A percentile compares a stretch with the other conserved stretches of the same genome.
These are phyloP conservation scores for Taxawa tesnikishii DNA, from an alignment of 2,329 filamentous ascomycete genomes.

Conservation along the genomic window DNA sequence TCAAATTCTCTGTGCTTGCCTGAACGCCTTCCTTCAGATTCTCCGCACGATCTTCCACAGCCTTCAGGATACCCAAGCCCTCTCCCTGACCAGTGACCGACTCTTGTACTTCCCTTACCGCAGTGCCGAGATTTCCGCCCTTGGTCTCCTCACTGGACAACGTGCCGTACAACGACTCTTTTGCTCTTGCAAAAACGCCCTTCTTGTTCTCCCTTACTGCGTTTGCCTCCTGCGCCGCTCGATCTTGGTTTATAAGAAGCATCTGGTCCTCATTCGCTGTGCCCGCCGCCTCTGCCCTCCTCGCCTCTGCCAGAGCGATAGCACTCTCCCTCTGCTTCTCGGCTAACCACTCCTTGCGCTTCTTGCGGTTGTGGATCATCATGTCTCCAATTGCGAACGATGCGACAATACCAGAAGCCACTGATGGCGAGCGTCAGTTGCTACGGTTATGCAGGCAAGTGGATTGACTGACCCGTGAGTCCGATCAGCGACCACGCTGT, in stretches of 20 bases:
- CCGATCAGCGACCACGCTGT: conserved; percentile 49
- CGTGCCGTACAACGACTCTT: conserved; percentile 19
- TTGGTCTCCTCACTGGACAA: conserved; percentile 23
- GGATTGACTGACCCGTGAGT: conserved; percentile 40
- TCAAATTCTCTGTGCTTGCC: conserved; percentile 1
- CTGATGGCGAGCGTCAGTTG: conserved; percentile 21
- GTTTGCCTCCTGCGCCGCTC: conserved; percentile 49
- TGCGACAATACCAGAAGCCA: conserved; percentile 47
- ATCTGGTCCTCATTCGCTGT: conserved; percentile 37
- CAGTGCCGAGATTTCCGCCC: conserved; percentile 21
- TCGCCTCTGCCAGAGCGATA: conserved; percentile 30
- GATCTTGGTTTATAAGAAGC: conserved; percentile 43
- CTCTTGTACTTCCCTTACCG: conserved; percentile 11
- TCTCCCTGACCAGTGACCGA: conserved; percentile 8
- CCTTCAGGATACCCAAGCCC: conserved; percentile 16
- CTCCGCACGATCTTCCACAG: conserved; percentile 20
- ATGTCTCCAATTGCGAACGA: conserved; percentile 54
- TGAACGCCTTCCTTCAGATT: conserved; percentile 1
- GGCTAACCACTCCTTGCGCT: conserved; percentile 48
- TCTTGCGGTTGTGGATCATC: conserved; percentile 54
- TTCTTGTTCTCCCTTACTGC: conserved; percentile 20
- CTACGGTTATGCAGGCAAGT: background rate
- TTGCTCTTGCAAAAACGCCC: conserved; percentile 22
- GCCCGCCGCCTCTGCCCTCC: conserved; percentile 28
- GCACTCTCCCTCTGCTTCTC: conserved; percentile 35